Percentiles rank a stretch among this genome's conserved stretches.
Conservation (phyloP, 139 green algal genomes). For the Coccomyxa sp. region DNA sequence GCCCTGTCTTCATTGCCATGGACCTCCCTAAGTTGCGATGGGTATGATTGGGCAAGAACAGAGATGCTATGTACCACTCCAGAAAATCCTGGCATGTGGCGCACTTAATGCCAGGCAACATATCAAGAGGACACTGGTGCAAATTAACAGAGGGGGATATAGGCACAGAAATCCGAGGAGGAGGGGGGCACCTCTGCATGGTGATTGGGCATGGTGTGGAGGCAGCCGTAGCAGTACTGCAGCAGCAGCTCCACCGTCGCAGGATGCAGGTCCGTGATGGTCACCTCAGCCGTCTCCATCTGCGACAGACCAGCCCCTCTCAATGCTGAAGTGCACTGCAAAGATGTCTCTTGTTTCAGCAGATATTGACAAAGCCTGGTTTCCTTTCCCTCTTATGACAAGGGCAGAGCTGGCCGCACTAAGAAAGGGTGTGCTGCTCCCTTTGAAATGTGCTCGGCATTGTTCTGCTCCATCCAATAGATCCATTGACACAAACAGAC, state of each 20-base stretch:
- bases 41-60: background rate
- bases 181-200: slow-evolving; percentile 9
- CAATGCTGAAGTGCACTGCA: no score
- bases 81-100: background rate
- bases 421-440: background rate
- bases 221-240: slow-evolving; percentile 32
- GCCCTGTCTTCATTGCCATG: no score
- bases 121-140: background rate
- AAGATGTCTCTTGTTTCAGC: no score
- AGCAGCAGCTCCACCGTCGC: slow-evolving; percentile 24
- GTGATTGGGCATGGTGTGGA: slow-evolving; percentile 13
- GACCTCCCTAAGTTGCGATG: background rate
- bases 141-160: background rate
- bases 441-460: no score
- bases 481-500: no score
- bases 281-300: slow-evolving; percentile 21
- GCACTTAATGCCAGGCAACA: background rate
- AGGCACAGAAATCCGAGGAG: background rate
- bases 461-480: no score
- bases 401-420: no score
- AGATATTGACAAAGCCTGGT: no score
- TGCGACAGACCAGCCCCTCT: slow-evolving; percentile 2
- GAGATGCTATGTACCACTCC: background rate
- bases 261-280: slow-evolving; percentile 24
- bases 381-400: no score